A percentile compares a stretch with the other conserved stretches of the same genome.
These are phyloP conservation scores for Chernovozyma aurita DNA, from an alignment of 1,139 yeast species.

Conservation along the genomic window DNA sequence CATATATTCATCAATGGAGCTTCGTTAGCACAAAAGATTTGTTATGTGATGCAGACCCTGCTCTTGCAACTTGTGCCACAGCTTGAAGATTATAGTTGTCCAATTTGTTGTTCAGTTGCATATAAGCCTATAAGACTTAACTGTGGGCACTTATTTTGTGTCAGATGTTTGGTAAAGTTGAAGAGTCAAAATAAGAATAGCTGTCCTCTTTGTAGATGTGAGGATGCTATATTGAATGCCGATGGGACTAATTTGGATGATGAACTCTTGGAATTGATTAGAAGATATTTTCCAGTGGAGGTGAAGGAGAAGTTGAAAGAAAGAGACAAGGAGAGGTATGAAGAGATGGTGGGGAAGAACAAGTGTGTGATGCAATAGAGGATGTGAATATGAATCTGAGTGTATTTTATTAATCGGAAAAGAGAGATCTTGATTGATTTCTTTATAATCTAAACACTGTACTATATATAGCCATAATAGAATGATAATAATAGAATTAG, in stretches of 20 bases:
- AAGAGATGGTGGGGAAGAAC: constrained; percentile 24
- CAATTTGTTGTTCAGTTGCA: constrained; percentile 66
- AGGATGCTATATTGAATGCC: constrained; percentile 51
- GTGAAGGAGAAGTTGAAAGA: constrained; percentile 58
- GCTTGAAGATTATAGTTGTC: constrained; percentile 70
- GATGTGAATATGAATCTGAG: too few relatives aligned
- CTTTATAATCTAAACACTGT: too few relatives aligned
- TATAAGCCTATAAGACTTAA: constrained; percentile 62
- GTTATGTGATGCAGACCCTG: constrained; percentile 51
- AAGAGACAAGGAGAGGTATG: constrained; percentile 50
- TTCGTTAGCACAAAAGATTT: constrained; percentile 52
- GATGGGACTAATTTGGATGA: constrained; percentile 57
- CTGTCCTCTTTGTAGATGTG: constrained; percentile 64
- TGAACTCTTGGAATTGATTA: constrained; percentile 50
- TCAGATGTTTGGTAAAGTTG: constrained; percentile 63
- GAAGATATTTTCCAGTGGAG: constrained; percentile 61
- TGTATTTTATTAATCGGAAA: too few relatives aligned
- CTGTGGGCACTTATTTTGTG: constrained; percentile 69
- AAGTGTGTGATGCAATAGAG: constrained; percentile 24
- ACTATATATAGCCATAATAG: too few relatives aligned
- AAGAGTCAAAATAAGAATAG: constrained; percentile 53
- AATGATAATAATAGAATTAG: too few relatives aligned
- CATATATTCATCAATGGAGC: constrained; percentile 44
- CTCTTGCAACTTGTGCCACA: constrained; percentile 61
- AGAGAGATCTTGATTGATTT: too few relatives aligned